phyloP scores from a whole-genome alignment of 352 stramenopile species.

The Pythium periplocum region DNA sequence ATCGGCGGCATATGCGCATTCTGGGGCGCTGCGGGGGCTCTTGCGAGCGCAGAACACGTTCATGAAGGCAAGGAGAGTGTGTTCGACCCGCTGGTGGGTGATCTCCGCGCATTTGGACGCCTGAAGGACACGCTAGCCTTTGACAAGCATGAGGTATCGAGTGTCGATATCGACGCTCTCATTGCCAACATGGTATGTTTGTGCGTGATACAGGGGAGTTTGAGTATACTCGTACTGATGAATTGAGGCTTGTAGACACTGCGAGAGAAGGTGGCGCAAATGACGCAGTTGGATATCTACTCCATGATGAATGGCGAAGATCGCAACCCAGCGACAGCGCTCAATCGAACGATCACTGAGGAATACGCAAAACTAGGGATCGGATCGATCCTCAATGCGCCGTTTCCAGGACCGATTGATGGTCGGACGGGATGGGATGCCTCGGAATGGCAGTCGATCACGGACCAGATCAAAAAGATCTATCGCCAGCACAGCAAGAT shows the following conservation, averaged over 20 bases:
- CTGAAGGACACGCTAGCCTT: not conserved
- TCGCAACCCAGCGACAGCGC: conserved; percentile 33
- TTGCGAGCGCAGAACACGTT: conserved; percentile 1
- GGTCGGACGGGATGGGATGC: conserved; percentile 63
- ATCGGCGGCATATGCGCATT: no score
- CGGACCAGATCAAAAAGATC: conserved; percentile 72
- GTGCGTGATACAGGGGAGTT: conserved; percentile 2
- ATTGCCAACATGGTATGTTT: conserved; percentile 22
- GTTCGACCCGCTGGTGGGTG: conserved; percentile 1
- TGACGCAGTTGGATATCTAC: conserved; percentile 90
- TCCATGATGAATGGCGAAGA: conserved; percentile 63
- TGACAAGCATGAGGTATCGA: not conserved
- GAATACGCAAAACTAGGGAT: conserved; percentile 70
- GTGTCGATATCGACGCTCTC: conserved; percentile 15
- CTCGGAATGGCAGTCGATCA: conserved; percentile 51
- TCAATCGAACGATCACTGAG: conserved; percentile 45
- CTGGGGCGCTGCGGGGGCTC: not conserved
- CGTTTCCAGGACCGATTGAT: conserved; percentile 42
- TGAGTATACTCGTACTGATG: not conserved
- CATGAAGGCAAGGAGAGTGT: not conserved
- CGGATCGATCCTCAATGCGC: conserved; percentile 85
- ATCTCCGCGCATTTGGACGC: not conserved
- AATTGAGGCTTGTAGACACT: conserved; percentile 29
- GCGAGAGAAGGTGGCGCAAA: conserved; percentile 74
- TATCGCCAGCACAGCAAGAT: conserved; percentile 46